Conservation (phyloP, 2,329 filamentous ascomycete species). For the Colletotrichum gigasporum region DNA sequence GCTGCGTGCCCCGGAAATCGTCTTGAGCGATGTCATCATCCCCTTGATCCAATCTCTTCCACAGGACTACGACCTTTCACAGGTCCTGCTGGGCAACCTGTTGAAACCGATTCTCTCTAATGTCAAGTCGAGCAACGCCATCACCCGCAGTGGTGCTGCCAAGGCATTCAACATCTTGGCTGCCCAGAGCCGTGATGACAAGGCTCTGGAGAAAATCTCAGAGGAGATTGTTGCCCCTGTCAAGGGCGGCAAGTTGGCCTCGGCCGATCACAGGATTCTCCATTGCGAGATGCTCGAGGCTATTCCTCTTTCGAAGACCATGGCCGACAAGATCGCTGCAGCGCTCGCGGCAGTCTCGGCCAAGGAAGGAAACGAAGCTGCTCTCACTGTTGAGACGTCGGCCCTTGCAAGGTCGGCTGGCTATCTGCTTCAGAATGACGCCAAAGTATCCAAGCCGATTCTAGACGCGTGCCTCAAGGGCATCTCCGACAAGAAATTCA, state of each 20-base stretch:
- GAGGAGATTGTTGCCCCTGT: constrained; percentile 83
- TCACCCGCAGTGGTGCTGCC: constrained; percentile 79
- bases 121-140: constrained; percentile 86
- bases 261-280: constrained; percentile 83
- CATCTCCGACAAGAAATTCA: constrained; percentile 83
- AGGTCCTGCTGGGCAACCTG: constrained; percentile 75
- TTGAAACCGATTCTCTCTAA: constrained; percentile 90
- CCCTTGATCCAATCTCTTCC: constrained; percentile 78
- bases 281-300: constrained; percentile 83
- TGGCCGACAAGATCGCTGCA: constrained; percentile 73
- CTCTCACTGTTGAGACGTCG: constrained; percentile 78
- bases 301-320: constrained; percentile 66
- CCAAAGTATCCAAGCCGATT: constrained; percentile 71
- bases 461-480: constrained; percentile 82
- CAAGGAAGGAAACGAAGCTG: constrained; percentile 91
- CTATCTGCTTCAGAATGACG: constrained; percentile 68
- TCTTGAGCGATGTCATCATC: constrained; percentile 81
- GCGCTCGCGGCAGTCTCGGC: constrained; percentile 74
- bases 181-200: constrained; percentile 64
- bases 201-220: constrained; percentile 71
- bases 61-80: constrained; percentile 78
- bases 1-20: constrained; percentile 87
- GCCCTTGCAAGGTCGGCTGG: constrained; percentile 74
- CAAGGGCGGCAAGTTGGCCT: constrained; percentile 84
- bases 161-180: constrained; percentile 79